Evolutionary conservation across 495 filamentous ascomycete genomes (phyloP), one percentile per base, ranked within the genome.

Genomic region (Terfezia claveryi): DNA sequence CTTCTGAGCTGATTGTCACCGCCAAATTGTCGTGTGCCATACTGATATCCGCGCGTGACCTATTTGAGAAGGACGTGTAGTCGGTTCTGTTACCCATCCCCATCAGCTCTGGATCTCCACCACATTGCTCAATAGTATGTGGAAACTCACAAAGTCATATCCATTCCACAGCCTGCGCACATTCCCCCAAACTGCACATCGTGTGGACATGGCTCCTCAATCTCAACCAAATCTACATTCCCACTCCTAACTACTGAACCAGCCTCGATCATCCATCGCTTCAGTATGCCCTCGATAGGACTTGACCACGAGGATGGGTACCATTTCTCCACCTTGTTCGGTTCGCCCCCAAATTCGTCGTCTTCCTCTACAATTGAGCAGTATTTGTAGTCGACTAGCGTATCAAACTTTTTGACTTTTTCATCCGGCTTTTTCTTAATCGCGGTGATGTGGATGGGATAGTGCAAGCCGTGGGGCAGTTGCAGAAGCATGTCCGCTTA

Each of bases 381-480:
- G 69, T 89, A 98, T 37, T 75, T 75, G 76, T 94, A 98, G 63
- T 80, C 75, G 61, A 98, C 78, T 38, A 96, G 68, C 2, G 81
- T 72, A 56, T 84, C 81, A 66, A 82, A 75, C 67, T 80, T 80
- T 60, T 79, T 71, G 65, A 99, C 75, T 63, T 74, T 66, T 59
- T 93, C 83, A 66, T 80, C 80, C 7, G 78, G 76, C 61, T 74
- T 66, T 68, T 87, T 87, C 37, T 87, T 78, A 58, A 96, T 73
- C 67, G 84, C 80, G 61, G 79, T 86, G 68, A 99, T 82, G 62
- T 86, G 95, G 72, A 96, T 88, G 57, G 91, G 91, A 69, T 94
- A 99, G 68, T 84, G 84, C 52, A 96, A 55, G 51, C 60, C 62
- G 52, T 50, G 52, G 49, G 63, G 63, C 52, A 66, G 57, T 58